Conservation (phyloP, 176 grass and related monocot species). For the Rhynchospora tenuis region DNA sequence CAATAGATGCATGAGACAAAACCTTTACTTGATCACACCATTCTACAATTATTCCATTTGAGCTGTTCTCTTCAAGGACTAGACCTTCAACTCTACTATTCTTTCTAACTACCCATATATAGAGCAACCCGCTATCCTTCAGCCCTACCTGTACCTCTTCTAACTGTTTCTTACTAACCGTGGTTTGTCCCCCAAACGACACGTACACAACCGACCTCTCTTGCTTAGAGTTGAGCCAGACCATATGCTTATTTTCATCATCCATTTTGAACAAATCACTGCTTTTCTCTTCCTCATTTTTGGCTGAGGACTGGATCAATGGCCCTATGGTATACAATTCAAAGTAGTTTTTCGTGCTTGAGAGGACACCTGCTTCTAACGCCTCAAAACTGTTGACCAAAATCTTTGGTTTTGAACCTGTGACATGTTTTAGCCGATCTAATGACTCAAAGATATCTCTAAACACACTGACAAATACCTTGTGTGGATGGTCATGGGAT, state of each 20-base stretch:
- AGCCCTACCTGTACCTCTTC: conserved; percentile 35
- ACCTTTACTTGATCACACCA: conserved; percentile 55
- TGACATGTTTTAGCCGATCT: background rate
- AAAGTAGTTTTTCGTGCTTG: background rate
- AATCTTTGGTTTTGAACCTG: conserved; percentile 15
- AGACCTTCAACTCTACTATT: conserved; percentile 18
- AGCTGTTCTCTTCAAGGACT: background rate
- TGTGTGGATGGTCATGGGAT: background rate
- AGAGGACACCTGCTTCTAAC: conserved; percentile 22
- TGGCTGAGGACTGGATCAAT: conserved; percentile 23
- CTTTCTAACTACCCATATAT: conserved; percentile 38
- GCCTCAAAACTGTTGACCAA: conserved; percentile 25
- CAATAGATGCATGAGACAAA: conserved; percentile 25
- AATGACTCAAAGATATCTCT: background rate
- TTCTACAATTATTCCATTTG: conserved; percentile 28
- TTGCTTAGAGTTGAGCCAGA: conserved; percentile 30
- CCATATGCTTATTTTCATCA: conserved; percentile 32
- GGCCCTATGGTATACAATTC: conserved; percentile 42
- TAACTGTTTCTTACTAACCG: conserved; percentile 9
- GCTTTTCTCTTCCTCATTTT: conserved; percentile 8
- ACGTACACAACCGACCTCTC: conserved; percentile 48
- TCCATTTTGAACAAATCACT: conserved; percentile 28
- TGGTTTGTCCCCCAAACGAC: conserved; percentile 37
- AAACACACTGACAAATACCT: background rate
- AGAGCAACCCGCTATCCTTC: conserved; percentile 22